A percentile compares a stretch with the other conserved stretches of the same genome.
Conservation (phyloP, 805 yeast species). For the Wickerhamiella qilinensis region DNA sequence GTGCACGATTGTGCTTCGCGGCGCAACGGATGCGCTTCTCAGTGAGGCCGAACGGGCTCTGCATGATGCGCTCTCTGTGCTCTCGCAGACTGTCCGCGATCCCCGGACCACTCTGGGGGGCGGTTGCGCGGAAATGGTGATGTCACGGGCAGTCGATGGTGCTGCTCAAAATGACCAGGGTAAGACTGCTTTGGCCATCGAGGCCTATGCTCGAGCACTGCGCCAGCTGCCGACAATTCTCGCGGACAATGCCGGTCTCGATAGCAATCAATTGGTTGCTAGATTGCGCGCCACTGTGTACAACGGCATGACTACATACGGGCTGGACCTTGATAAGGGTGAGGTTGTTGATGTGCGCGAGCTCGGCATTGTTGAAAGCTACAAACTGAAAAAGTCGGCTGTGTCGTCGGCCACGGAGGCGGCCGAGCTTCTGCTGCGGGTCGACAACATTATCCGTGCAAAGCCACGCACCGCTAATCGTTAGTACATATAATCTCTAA, state of each 20-base stretch:
- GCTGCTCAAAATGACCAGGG: conserved; percentile 86
- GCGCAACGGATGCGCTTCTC: conserved; percentile 91
- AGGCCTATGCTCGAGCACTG: conserved; percentile 83
- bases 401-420: conserved; percentile 96
- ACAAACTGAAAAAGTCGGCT: conserved; percentile 81
- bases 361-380: conserved; percentile 82
- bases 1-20: conserved; percentile 87
- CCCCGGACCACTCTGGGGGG: conserved; percentile 90
- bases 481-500: too few species aligned
- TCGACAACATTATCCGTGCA: conserved; percentile 91
- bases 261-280: conserved; percentile 80
- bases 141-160: conserved; percentile 93
- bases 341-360: conserved; percentile 87
- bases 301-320: conserved; percentile 82
- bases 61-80: conserved; percentile 90
- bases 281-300: conserved; percentile 81
- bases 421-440: conserved; percentile 86
- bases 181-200: conserved; percentile 85
- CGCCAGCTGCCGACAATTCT: conserved; percentile 89
- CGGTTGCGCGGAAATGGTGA: conserved; percentile 88
- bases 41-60: conserved; percentile 95
- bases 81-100: conserved; percentile 86
- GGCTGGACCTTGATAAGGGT: conserved; percentile 77
- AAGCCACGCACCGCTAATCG: conserved; percentile 89
- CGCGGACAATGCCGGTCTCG: conserved; percentile 95